Base-by-base conservation (phyloP, 2,329 filamentous ascomycete genomes). In the Mariannaea elegans region DNA sequence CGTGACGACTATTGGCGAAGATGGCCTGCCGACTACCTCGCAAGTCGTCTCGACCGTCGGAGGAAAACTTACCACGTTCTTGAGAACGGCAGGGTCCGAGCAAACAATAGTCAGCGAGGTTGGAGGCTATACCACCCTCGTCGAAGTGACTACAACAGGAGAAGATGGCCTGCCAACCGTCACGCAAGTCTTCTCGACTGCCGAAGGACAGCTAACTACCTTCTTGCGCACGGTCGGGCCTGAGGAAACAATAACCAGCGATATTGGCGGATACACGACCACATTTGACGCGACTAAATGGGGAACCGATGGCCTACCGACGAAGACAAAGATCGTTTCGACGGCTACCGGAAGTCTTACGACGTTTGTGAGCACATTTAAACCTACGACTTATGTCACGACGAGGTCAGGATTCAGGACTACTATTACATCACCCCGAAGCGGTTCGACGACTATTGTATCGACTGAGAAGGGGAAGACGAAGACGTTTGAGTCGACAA, bases 391-490 rank as follows among this genome's bases (percentile, higher is more conserved):
- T 1, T 61, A 67, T 13, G 12, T 64, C 18, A 56, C 49, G 16
- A 65, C 60, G 2, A 46, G 21, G 3, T 29, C 62, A 4, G 39
- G 19, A 36, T 53, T 19, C 46, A 24, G 18, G 45, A 62, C 21
- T 56, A 71, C 66, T 1, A 56, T 71, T 12, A 68, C 65, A 0
- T 65, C 68, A 1, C 57, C 61, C 10, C 34, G 53, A 21, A 65
- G 45, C n/a, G 57, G 47, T 21, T 69, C 65, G 2, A 67, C 66
- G 0, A 71, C 67, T 7, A 49, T 64, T 19, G 7, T 61, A 8
- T 71, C 69, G 0, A 70, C 64, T 2, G 48, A 60, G 34, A 57
- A 64, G 9, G 68, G 67, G 0, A 48, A 51, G 13, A 71, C 68
- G 3, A 62, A 41, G 47, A 71, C 68, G 2, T 62, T 52, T 23